Conservation (phyloP, 1,139 yeast species). For the Protomyces arabidopsidicola region DNA sequence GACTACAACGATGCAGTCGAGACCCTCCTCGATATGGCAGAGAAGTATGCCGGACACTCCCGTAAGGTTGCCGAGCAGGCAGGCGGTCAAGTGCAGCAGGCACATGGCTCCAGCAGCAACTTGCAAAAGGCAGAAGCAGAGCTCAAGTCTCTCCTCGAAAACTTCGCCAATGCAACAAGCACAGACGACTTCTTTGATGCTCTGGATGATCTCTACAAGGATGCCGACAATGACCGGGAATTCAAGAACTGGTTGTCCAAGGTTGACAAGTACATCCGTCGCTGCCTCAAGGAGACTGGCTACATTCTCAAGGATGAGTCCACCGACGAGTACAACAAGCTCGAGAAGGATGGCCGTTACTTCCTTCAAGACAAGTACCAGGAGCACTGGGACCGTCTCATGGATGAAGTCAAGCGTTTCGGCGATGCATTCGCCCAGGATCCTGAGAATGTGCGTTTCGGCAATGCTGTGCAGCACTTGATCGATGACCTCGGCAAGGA, state of each 20-base stretch:
- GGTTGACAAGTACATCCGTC: conserved; percentile 31
- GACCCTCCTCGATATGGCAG: conserved; percentile 31
- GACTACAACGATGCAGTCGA: conserved; percentile 33
- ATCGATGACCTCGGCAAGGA: conserved; percentile 31
- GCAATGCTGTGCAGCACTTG: conserved; percentile 28
- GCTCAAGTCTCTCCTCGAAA: conserved; percentile 31
- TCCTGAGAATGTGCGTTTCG: conserved; percentile 30
- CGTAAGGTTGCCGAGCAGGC: conserved; percentile 14
- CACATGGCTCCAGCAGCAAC: conserved; percentile 29
- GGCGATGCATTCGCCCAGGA: conserved; percentile 31
- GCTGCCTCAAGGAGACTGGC: conserved; percentile 31
- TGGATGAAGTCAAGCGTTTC: conserved; percentile 29
- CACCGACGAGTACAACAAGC: conserved; percentile 28
- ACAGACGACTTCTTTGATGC: conserved; percentile 30
- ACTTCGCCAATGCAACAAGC: conserved; percentile 33
- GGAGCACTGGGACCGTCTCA: conserved; percentile 30
- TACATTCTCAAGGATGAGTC: conserved; percentile 31
- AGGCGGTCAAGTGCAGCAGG: conserved; percentile 19
- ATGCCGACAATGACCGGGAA: conserved; percentile 31
- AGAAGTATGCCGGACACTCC: conserved; percentile 26
- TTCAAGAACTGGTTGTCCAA: conserved; percentile 31
- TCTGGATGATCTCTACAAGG: conserved; percentile 29
- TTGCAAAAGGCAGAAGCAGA: conserved; percentile 30
- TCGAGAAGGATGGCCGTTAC: conserved; percentile 30
- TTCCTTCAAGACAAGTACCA: conserved; percentile 29